Conservation (phyloP, 2,329 filamentous ascomycete genomes). For the Penicillium paneum region DNA sequence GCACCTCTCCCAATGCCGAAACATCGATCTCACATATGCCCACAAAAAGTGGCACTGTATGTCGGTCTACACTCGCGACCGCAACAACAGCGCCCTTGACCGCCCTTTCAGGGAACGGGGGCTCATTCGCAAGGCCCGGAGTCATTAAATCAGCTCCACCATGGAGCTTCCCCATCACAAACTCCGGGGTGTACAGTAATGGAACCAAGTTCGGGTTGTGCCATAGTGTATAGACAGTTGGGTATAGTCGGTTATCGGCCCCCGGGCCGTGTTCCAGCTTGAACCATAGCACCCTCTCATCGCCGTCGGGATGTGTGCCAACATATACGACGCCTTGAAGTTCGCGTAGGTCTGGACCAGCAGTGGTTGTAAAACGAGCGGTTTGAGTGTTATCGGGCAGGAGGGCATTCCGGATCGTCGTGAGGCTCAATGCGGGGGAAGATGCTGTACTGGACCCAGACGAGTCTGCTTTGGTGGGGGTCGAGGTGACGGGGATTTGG, state of each 20-base stretch:
- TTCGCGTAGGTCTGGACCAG: conserved; percentile 59
- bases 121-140: conserved; percentile 62
- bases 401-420: conserved; percentile 55
- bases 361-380: conserved; percentile 63
- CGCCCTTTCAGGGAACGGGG: conserved; percentile 60
- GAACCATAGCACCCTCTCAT: conserved; percentile 63
- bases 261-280: conserved; percentile 55
- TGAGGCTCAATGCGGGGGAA: conserved; percentile 46
- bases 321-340: conserved; percentile 65
- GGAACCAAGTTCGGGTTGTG: conserved; percentile 59
- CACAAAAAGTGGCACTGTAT: conserved; percentile 62
- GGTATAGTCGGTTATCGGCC: conserved; percentile 42
- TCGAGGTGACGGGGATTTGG: conserved; percentile 48
- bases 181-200: conserved; percentile 60
- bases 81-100: conserved; percentile 61
- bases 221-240: conserved; percentile 65
- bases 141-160: conserved; percentile 68
- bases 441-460: conserved; percentile 14
- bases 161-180: conserved; percentile 60
- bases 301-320: conserved; percentile 55
- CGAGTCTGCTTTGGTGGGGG: conserved; percentile 32
- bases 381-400: conserved; percentile 62
- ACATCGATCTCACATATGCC: conserved; percentile 65
- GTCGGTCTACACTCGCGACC: conserved; percentile 57
- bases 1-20: conserved; percentile 52